phyloP scores from a whole-genome alignment of 768 basidiomycete genomes.

The Heimioporus sp. region DNA sequence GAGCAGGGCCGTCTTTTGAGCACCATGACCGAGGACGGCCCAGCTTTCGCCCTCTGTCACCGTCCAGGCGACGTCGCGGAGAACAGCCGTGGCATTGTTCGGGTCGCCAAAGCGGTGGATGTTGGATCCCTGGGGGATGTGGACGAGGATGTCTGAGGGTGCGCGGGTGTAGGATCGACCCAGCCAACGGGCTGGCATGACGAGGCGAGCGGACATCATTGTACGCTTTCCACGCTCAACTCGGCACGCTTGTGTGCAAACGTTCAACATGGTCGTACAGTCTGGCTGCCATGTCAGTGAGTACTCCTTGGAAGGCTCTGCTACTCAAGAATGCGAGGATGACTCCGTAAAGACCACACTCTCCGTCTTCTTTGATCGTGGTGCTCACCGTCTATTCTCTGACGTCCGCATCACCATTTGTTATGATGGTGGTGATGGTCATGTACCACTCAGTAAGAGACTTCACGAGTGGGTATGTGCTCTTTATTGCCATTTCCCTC shows the following conservation, averaged over 20 bases:
- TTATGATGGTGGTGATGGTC: too few species aligned
- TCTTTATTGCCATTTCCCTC: too few species aligned
- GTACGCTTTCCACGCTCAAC: too few species aligned
- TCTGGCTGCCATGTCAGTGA: neutral
- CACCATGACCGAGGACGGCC: constrained; percentile 70
- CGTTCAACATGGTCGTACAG: neutral
- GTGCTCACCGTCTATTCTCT: neutral
- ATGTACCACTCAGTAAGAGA: too few species aligned
- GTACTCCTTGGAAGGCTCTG: neutral
- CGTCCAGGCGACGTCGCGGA: constrained; percentile 57
- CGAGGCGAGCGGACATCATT: too few species aligned
- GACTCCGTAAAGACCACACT: too few species aligned
- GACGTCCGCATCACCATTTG: neutral
- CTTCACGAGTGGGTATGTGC: too few species aligned
- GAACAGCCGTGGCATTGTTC: constrained; percentile 43
- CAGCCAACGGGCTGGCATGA: neutral
- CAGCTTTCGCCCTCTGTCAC: constrained; percentile 64
- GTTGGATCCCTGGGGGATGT: constrained; percentile 44
- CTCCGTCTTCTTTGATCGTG: neutral
- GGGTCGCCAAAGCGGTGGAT: constrained; percentile 61
- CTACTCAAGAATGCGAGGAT: neutral
- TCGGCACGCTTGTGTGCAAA: too few species aligned
- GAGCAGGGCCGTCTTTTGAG: constrained; percentile 60
- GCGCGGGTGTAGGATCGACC: constrained; percentile 2
- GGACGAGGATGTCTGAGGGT: constrained; percentile 23